These are phyloP conservation scores for Gossypium turneri DNA, from an alignment of 345 rosid genomes.

Conservation along the genomic window DNA sequence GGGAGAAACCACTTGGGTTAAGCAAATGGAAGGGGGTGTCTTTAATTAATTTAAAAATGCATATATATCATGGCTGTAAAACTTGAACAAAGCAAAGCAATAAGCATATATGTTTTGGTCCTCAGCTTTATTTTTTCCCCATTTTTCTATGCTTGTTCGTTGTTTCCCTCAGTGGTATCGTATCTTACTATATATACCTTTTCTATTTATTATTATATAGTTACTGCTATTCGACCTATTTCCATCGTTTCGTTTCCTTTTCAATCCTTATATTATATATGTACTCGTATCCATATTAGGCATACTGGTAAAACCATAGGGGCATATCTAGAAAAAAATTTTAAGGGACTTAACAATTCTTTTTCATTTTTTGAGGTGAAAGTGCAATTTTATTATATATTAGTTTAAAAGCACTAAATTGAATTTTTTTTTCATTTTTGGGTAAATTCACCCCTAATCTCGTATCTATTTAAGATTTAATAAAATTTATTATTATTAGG, in stretches of 20 bases:
- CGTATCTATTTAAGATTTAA: too few species aligned
- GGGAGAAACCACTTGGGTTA: constrained; percentile 9
- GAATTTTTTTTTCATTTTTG: too few species aligned
- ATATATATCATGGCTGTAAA: constrained; percentile 10
- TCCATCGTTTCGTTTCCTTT: neutral
- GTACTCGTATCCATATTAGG: too few species aligned
- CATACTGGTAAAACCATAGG: too few species aligned
- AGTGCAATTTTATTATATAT: too few species aligned
- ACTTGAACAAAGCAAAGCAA: constrained; percentile 16
- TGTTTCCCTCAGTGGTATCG: neutral
- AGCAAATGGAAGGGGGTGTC: neutral
- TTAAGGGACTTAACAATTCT: too few species aligned
- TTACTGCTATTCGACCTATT: neutral
- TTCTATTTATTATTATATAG: neutral
- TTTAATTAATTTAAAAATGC: neutral
- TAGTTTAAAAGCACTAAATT: too few species aligned
- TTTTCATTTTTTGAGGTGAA: too few species aligned
- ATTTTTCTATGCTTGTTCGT: neutral
- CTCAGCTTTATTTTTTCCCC: constrained; percentile 24
- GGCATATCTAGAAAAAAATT: too few species aligned
- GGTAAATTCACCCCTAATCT: too few species aligned
- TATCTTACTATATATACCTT: neutral
- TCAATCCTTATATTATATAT: too few species aligned
- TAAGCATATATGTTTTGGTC: constrained; percentile 23
- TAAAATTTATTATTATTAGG: too few species aligned